Base-by-base conservation (phyloP, 1,284 basidiomycete genomes). In the Athelia sp. region DNA sequence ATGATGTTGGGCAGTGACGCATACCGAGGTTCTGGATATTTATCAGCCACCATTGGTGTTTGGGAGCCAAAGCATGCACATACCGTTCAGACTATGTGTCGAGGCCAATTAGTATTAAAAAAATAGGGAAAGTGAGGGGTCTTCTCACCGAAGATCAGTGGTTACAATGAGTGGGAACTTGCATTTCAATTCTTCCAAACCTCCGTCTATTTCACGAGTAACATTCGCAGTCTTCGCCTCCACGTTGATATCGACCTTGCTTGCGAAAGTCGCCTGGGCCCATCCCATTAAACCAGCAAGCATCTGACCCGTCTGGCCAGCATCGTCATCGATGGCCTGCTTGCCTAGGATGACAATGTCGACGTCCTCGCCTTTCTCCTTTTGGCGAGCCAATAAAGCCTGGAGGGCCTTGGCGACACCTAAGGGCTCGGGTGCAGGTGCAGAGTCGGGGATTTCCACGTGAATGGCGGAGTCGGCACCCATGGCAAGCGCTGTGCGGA, bases 241-340 rank as follows among this genome's bases (percentile, higher is more conserved):
- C 13, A 78, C 74, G 58, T 92, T 84, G 19, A 98, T 71, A 15
- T 87, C 87, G 18, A 99, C 72, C 71, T 93, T 93, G 69, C 89
- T 93, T 45, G 94, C 96, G 67, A 94, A 99, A 56, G 92, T 95
- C 46, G 91, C 96, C 72, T 99, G 96, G 10, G 89, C 82, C 91
- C 94, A 98, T 44, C 86, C 84, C 59, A 98, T 71, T 60, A 98
- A 73, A 2, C 93, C 96, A 17, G 96, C 95, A 35, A 99, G 79
- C 91, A 98, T 98, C 65, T 98, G 95, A 1, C 96, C 96, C 8
- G 96, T 98, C 72, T 95, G 88, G n/a, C 92, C 91, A 3, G 91
- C 81, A 67, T 99, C 96, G 60, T 97, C 95, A 70, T 99, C 96
- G 59, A 99, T 99, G 11, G 96, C 90, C 70, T 99, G 96, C 72